Evolutionary conservation across 345 rosid species (phyloP).

Genomic region (Adansonia digitata): DNA sequence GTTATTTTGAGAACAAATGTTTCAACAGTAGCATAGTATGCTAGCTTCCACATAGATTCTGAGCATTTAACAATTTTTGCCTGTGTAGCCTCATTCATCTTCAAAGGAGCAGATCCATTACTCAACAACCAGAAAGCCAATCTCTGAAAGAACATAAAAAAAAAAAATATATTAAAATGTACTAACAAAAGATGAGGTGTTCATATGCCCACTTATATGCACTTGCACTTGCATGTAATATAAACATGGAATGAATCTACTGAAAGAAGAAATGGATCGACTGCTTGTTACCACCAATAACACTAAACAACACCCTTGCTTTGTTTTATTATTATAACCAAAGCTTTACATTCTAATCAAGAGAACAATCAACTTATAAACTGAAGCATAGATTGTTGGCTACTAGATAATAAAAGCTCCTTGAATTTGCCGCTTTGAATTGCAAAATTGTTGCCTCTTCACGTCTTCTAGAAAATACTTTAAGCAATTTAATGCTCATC

Average conservation of each 20-base stretch:
- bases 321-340: background rate
- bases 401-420: background rate
- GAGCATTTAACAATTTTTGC: conserved; percentile 66
- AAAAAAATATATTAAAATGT: conserved; percentile 8
- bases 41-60: conserved; percentile 88
- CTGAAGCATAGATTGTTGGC: background rate
- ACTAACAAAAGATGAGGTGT: conserved; percentile 7
- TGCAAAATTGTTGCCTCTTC: background rate
- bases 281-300: background rate
- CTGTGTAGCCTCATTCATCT: conserved; percentile 40
- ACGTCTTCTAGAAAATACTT: background rate
- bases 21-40: conserved; percentile 68
- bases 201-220: background rate
- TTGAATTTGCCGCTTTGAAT: background rate
- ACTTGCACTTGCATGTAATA: background rate
- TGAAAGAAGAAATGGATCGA: background rate
- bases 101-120: conserved; percentile 34
- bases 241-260: background rate
- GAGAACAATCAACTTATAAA: background rate
- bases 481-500: background rate
- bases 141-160: conserved; percentile 39
- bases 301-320: background rate
- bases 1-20: conserved; percentile 44
- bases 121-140: conserved; percentile 55
- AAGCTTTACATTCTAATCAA: background rate